These are phyloP conservation scores for Scytalidium lignicola DNA, from an alignment of 2,329 filamentous ascomycete genomes.

Conservation along the genomic window DNA sequence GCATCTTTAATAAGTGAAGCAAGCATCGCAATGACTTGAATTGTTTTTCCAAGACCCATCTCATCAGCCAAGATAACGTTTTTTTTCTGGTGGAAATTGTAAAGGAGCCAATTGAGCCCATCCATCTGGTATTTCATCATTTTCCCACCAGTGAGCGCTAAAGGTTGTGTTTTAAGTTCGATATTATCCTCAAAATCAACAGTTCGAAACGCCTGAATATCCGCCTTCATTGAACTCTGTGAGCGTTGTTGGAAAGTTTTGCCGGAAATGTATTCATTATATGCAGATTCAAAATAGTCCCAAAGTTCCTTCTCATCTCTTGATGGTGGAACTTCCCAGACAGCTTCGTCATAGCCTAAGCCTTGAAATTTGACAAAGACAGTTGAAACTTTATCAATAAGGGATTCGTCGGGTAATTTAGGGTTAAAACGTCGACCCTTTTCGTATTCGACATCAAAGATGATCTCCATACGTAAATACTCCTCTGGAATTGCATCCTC, in stretches of 20 bases:
- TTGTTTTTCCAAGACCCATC: slow-evolving; percentile 97
- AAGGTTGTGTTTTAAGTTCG: slow-evolving; percentile 67
- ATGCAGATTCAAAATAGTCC: slow-evolving; percentile 75
- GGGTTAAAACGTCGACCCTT: slow-evolving; percentile 47
- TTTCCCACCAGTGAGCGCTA: slow-evolving; percentile 67
- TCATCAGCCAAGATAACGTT: slow-evolving; percentile 94
- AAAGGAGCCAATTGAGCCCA: slow-evolving; percentile 91
- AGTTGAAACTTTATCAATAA: slow-evolving; percentile 66
- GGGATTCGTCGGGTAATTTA: slow-evolving; percentile 64
- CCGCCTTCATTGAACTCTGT: slow-evolving; percentile 56
- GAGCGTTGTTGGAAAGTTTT: slow-evolving; percentile 60
- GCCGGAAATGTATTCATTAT: slow-evolving; percentile 78
- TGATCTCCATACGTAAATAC: slow-evolving; percentile 77
- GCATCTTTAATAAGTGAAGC: slow-evolving; percentile 63
- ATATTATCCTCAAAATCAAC: slow-evolving; percentile 61
- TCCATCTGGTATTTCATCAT: slow-evolving; percentile 93
- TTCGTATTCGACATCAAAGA: slow-evolving; percentile 74
- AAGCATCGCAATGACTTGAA: slow-evolving; percentile 83
- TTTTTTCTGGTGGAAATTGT: slow-evolving; percentile 75
- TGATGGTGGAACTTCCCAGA: slow-evolving; percentile 79
- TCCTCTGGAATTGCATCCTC: slow-evolving; percentile 85
- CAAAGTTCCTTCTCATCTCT: slow-evolving; percentile 61
- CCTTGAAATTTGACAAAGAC: slow-evolving; percentile 90
- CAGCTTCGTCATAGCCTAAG: slow-evolving; percentile 80
- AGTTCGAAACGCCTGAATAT: slow-evolving; percentile 62